Evolutionary conservation across 805 yeast species (phyloP), one percentile per base, ranked within the genome.

Genomic region (Yarrowia sp.): DNA sequence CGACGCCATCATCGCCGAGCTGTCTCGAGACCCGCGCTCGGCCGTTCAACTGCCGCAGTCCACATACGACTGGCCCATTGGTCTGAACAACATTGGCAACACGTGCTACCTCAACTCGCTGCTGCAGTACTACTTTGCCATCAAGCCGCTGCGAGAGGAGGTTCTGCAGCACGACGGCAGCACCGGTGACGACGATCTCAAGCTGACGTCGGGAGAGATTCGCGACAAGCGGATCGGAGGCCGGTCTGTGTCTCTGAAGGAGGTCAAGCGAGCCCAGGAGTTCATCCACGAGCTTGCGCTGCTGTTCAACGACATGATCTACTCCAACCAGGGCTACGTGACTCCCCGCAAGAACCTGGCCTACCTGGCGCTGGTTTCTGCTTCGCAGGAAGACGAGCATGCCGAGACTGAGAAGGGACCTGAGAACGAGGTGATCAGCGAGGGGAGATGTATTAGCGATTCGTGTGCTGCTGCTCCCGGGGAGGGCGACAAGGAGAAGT

Each of bases 71-170:
- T 55, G 61, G 83, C 99, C 99, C 0, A 89, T 90, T 3, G 99
- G 99, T 0, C 78, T 94, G 69, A 89, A 87, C 73, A 94, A 94
- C 71, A 92, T 91, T 65, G 99, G 99, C 22, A 94, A 94, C 71
- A 93, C 99, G 0, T 94, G 99, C 73, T 92, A 92, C 68, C 77
- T 94, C 72, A 93, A 94, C 71, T 93, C 98, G 0, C 77, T 94
- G 53, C 75, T 93, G 41, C 99, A 93, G 71, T 93, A 87, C 69
- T 93, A 90, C 72, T 94, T 91, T 75, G 87, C 90, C 6, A 83
- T 94, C 46, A 82, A 83, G 62, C 97, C 97, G 0, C 76, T 94
- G 38, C 79, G 97, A 63, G 82, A 86, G 2, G 79, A 81, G 64
- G 80, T 90, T 18, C 67, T 88, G 60, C 77, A 82, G 47, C 39